Conservation (phyloP, 495 filamentous ascomycete genomes). For the Viridothelium virens region DNA sequence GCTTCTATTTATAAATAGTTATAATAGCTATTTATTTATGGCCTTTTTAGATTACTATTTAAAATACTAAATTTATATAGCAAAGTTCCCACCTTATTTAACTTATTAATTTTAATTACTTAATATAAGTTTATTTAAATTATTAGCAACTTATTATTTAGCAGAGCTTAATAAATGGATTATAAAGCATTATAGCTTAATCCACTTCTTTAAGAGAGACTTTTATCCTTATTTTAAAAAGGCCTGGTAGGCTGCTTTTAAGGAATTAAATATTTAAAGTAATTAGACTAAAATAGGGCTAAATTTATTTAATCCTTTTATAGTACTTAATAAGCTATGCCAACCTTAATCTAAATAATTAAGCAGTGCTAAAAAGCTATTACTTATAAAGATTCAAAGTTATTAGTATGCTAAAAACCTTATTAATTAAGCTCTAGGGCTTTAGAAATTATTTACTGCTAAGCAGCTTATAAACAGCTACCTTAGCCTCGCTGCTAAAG, state of each 20-base stretch:
- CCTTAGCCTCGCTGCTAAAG: background rate
- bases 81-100: constrained; percentile 4
- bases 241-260: background rate
- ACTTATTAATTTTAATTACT: constrained; percentile 3
- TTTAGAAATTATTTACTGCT: constrained; percentile 1
- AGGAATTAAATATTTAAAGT: background rate
- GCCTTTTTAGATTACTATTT: background rate
- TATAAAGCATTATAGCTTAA: background rate
- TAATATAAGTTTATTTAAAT: background rate
- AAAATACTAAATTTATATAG: background rate
- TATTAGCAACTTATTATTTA: background rate
- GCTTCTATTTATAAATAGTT: constrained; percentile 3
- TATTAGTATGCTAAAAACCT: background rate
- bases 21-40: background rate
- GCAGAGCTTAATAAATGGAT: background rate
- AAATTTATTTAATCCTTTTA: background rate
- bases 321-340: constrained; percentile 4
- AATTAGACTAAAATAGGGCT: background rate
- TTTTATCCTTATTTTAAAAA: constrained; percentile 6
- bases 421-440: background rate
- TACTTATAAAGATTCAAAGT: background rate
- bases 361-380: background rate
- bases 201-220: background rate
- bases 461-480: background rate
- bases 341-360: background rate